A percentile compares a stretch with the other conserved stretches of the same genome.
Evolutionary conservation across 225 moss, liverwort and hornwort species (phyloP).

Genomic region (Lunularia cruciata): DNA sequence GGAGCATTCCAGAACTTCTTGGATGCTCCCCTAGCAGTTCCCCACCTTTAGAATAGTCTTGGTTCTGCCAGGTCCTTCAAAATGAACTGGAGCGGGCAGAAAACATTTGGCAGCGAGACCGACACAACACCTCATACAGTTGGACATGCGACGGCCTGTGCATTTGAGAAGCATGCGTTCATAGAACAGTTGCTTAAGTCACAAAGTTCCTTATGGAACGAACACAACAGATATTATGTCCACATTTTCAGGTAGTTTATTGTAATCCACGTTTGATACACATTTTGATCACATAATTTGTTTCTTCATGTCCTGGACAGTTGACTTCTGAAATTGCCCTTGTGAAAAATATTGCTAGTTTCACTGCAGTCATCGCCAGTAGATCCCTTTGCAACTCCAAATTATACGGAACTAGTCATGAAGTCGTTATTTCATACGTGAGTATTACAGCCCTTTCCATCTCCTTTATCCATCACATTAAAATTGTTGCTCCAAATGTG

Average conservation of each 20-base stretch:
- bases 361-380: neutral
- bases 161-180: constrained; percentile 21
- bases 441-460: neutral
- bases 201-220: no score
- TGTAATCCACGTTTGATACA: no score
- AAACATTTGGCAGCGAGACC: constrained; percentile 17
- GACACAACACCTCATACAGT: constrained; percentile 12
- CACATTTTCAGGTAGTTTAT: no score
- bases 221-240: neutral
- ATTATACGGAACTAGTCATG: neutral
- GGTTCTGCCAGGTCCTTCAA: constrained; percentile 25
- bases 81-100: constrained; percentile 19
- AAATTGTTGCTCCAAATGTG: neutral
- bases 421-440: neutral
- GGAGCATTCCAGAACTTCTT: no score
- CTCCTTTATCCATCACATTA: neutral
- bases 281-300: no score
- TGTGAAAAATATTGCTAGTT: neutral
- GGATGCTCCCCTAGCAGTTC: no score
- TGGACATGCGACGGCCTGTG: constrained; percentile 17
- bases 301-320: no score
- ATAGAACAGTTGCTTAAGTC: neutral
- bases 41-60: constrained; percentile 23
- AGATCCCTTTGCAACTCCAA: no score
- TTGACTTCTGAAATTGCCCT: no score